Percentiles rank a stretch among this genome's conserved stretches.
phyloP scores from a whole-genome alignment of 78 protist genomes.

The Pelomyxa schiedti region DNA sequence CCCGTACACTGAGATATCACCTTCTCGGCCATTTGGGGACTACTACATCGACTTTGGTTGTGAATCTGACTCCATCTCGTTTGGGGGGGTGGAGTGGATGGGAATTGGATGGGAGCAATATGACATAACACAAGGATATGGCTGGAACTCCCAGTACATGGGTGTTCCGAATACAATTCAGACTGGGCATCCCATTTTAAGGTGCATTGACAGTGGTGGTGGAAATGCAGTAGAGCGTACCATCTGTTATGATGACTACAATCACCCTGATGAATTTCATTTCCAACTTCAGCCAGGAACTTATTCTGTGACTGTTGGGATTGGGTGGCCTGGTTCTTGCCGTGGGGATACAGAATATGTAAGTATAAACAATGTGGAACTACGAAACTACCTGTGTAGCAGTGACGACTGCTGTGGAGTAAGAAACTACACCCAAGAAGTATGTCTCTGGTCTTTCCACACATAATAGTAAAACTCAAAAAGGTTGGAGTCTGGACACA shows the following conservation, averaged over 20 bases:
- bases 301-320: neutral
- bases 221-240: neutral
- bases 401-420: too few species aligned
- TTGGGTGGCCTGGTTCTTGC: neutral
- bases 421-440: too few species aligned
- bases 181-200: neutral
- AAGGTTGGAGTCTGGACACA: too few species aligned
- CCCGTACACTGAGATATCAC: neutral
- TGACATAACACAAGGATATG: neutral
- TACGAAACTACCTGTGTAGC: too few species aligned
- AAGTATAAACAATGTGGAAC: neutral
- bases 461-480: too few species aligned
- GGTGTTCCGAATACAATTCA: neutral
- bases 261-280: neutral
- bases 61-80: neutral
- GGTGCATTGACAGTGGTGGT: neutral
- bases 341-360: neutral
- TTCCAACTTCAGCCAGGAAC: neutral
- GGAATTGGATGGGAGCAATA: neutral
- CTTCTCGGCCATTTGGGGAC: neutral
- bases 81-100: neutral
- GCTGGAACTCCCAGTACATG: neutral
- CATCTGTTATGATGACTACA: neutral
- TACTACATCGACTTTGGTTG: neutral
- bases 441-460: too few species aligned